Base-by-base conservation (phyloP, 139 green algal species). In the Chlorella sp. region DNA sequence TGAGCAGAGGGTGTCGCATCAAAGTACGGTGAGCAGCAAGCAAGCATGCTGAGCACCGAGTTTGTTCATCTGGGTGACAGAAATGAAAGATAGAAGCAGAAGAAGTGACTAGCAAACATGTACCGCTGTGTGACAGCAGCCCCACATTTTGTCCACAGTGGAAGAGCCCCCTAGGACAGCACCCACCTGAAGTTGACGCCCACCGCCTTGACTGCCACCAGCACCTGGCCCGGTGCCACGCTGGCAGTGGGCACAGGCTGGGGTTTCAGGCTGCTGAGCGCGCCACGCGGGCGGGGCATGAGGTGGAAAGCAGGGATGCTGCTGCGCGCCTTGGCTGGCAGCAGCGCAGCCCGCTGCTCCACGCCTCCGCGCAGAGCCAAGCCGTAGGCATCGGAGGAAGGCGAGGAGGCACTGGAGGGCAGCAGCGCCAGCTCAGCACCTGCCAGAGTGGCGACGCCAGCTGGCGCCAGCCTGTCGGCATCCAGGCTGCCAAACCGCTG, bases 151-250 rank as follows among this genome's bases (percentile, higher is more conserved):
- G 76, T n/a, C 34, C 32, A 1, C 14, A 28, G 24, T 73, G n/a
- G n/a, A n/a, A n/a, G n/a, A n/a, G n/a, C n/a, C n/a, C n/a, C 66
- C 66, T 40, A 26, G 40, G 3, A 30, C 36, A 79, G 14, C 26
- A 24, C 86, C 37, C 66, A 91, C 76, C 96, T 91, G 95, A 98
- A 98, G 91, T 98, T 98, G 76, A 98, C 88, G 3, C 96, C 97
- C 48, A 98, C 95, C 24, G 96, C 96, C 64, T 90, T 91, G 19
- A 98, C 96, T 19, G 89, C 83, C 57, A 98, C 42, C 36, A 93
- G 57, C 80, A 94, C 71, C 30, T 92, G 88, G 14, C 92, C 88
- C 9, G 88, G 82, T 0, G 68, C 88, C 14, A 87, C 71, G 15
- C 15, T 32, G 11, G 53, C 60, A 21, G 64, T 80, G 3, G 24